Evolutionary conservation across 306 rosid genomes (phyloP), one percentile per base, ranked within the genome.

Genomic region (Begonia peltatifolia): DNA sequence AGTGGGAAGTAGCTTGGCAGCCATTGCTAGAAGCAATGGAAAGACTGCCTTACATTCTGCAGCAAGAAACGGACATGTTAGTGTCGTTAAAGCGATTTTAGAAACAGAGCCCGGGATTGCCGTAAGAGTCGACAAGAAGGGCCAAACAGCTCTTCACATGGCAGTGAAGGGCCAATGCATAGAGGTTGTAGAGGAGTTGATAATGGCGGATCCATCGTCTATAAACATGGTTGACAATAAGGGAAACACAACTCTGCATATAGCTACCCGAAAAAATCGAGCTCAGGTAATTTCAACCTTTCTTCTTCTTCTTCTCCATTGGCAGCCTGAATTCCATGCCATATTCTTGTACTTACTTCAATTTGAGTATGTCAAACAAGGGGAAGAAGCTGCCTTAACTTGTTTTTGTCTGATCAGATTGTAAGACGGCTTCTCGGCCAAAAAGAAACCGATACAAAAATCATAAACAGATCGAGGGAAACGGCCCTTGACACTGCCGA

Each of bases 131-230:
- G 99, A 92, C 68, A 86, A 87, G 74, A 92, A 92, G 71, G 93
- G 99, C 9, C 99, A 92, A 64, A 83, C 99, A 3, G 94, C 99
- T 11, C 94, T 92, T 57, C 96, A 86, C 73, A 92, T 86, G 99
- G 96, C 99, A 0, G 96, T 66, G 23, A 92, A 92, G 68, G 99
- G 99, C 16, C 96, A 80, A 73, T 77, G 64, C 16, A 68, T 81
- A 51, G 87, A 77, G 71, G 84, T 86, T 46, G 96, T 81, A 44
- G 83, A 75, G 55, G 80, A 59, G 75, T 67, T 92, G 75, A 77
- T 81, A 10, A 79, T 51, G 63, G 78, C 70, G 9, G 94, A 74
- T 62, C 84, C 94, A 4, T 62, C 59, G 1, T 68, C 78, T 41
- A 47, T 79, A 42, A 86, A 83, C 80, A 81, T 83, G 74, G 80